Conservation (phyloP, 305 asterid genomes). For the Plantago lanceolata region DNA sequence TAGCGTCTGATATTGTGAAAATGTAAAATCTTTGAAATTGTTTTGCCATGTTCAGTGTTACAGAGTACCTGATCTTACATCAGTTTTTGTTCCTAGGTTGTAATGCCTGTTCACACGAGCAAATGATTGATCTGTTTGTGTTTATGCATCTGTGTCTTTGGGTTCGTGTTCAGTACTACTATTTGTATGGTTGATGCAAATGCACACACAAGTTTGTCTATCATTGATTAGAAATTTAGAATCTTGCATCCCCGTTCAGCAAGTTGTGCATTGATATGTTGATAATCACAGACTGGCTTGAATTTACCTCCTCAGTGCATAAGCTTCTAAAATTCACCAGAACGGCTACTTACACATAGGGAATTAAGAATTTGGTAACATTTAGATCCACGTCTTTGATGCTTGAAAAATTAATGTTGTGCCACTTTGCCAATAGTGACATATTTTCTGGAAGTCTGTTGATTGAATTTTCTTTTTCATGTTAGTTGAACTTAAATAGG, state of each 20-base stretch:
- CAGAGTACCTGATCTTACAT: not conserved
- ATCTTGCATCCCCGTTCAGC: too few species aligned
- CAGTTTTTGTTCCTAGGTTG: conserved; percentile 17
- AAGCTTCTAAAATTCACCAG: too few species aligned
- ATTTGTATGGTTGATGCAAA: not conserved
- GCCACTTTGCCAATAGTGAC: not conserved
- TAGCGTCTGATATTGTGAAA: conserved; percentile 10
- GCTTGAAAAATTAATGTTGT: not conserved
- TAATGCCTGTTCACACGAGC: not conserved
- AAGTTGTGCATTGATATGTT: too few species aligned
- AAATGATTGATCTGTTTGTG: not conserved
- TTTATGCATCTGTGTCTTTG: not conserved
- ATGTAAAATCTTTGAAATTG: conserved; percentile 9
- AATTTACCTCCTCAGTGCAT: too few species aligned
- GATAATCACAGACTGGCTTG: too few species aligned
- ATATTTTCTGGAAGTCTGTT: not conserved
- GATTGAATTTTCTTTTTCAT: not conserved
- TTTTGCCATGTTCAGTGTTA: conserved; percentile 2
- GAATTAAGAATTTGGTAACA: not conserved
- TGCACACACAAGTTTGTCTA: too few species aligned
- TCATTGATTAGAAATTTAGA: too few species aligned
- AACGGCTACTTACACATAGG: too few species aligned
- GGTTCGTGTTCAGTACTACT: too few species aligned
- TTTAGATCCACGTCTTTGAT: not conserved
- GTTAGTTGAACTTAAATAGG: not conserved